A percentile compares a stretch with the other conserved stretches of the same genome.
Evolutionary conservation across 495 filamentous ascomycete genomes (phyloP).

Genomic region (Tuber borchii): DNA sequence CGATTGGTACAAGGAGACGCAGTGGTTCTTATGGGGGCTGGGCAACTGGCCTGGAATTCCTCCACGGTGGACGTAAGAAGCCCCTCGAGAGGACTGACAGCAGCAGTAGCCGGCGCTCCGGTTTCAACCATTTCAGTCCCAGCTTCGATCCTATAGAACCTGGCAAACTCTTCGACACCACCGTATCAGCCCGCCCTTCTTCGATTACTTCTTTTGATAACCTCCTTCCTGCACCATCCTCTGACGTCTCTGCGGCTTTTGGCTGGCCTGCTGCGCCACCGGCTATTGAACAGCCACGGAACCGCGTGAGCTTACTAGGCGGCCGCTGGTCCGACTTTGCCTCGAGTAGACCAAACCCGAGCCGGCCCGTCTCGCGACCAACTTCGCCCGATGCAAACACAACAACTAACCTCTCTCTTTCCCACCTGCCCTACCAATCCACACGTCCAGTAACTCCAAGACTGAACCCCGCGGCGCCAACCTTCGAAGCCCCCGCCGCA

Average conservation of each 20-base stretch:
- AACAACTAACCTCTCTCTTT: constrained; percentile 14
- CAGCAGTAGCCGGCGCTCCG: constrained; percentile 36
- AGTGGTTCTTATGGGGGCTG: constrained; percentile 62
- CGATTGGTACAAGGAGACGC: constrained; percentile 58
- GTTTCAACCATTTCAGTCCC: constrained; percentile 58
- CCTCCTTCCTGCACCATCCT: constrained; percentile 66
- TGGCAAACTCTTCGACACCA: constrained; percentile 51
- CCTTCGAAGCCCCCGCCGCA: constrained; percentile 30
- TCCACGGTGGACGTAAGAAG: constrained; percentile 47
- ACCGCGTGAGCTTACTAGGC: constrained; percentile 51
- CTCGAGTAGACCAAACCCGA: constrained; percentile 3
- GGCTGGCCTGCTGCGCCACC: constrained; percentile 54
- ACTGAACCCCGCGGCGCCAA: constrained; percentile 41
- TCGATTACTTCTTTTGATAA: constrained; percentile 74
- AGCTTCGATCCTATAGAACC: constrained; percentile 56
- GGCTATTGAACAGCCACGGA: constrained; percentile 44
- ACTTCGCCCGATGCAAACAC: constrained; percentile 27
- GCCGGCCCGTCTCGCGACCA: constrained; percentile 28
- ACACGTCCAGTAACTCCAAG: constrained; percentile 27
- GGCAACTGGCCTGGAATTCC: constrained; percentile 46
- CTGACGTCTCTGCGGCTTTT: constrained; percentile 61
- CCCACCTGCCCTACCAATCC: neutral
- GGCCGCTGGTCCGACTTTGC: constrained; percentile 51
- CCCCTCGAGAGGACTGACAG: constrained; percentile 37
- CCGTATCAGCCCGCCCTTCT: constrained; percentile 65